Evolutionary conservation across 1,284 basidiomycete species (phyloP).

Genomic region (Kalmanozyma brasiliensis): DNA sequence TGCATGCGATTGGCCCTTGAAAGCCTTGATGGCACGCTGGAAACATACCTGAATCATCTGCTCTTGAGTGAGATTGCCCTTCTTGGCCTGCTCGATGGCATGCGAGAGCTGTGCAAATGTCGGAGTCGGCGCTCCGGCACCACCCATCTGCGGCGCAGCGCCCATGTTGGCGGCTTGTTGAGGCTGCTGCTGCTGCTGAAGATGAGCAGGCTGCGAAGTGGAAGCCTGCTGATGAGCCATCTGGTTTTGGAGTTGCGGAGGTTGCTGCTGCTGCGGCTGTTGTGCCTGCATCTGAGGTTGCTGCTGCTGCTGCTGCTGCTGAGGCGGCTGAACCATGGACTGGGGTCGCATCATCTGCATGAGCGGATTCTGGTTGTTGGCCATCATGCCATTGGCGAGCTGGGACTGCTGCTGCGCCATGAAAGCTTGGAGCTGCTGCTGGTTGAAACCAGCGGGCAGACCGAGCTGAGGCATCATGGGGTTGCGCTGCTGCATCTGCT

Average conservation of each 20-base stretch:
- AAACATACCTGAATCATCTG: constrained; percentile 49
- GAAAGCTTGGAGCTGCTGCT: constrained; percentile 48
- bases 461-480: constrained; percentile 48
- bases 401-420: constrained; percentile 51
- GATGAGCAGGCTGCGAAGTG: constrained; percentile 33
- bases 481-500: constrained; percentile 47
- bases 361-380: constrained; percentile 37
- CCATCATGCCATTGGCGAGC: constrained; percentile 29
- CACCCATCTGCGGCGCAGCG: constrained; percentile 18
- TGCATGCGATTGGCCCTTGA: neutral
- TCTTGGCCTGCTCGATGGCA: constrained; percentile 51
- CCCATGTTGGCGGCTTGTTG: constrained; percentile 24
- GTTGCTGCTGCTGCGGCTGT: constrained; percentile 21
- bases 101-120: constrained; percentile 48
- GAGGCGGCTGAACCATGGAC: constrained; percentile 20
- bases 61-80: constrained; percentile 48
- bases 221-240: constrained; percentile 26
- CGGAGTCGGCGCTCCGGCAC: constrained; percentile 24
- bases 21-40: too few species aligned
- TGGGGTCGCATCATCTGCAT: constrained; percentile 43
- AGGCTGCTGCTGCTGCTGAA: constrained; percentile 39
- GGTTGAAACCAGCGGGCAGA: constrained; percentile 40
- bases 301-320: constrained; percentile 23
- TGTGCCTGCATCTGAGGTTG: constrained; percentile 12
- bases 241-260: constrained; percentile 27